Percentiles rank a stretch among this genome's conserved stretches.
phyloP scores from a whole-genome alignment of 345 rosid genomes.

The Reutealis trisperma region DNA sequence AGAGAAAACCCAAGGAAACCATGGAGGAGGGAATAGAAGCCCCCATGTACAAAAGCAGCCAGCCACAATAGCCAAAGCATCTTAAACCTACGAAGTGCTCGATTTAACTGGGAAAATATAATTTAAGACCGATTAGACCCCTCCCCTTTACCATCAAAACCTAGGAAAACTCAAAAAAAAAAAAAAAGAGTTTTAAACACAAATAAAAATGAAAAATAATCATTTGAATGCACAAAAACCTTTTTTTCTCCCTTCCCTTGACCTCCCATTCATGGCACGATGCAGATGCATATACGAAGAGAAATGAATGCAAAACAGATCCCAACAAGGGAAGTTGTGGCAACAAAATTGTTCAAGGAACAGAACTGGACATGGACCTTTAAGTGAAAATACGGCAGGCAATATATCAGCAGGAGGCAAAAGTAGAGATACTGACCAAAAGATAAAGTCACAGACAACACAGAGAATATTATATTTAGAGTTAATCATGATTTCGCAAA shows the following conservation, averaged over 20 bases:
- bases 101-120: background rate
- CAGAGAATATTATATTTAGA: background rate
- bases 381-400: no score
- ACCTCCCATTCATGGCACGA: background rate
- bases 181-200: background rate
- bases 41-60: no score
- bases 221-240: background rate
- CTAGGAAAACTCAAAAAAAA: background rate
- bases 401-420: no score
- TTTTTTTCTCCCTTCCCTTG: background rate
- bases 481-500: background rate
- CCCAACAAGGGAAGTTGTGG: no score
- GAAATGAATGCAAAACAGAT: background rate
- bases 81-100: background rate
- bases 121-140: background rate
- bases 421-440: no score
- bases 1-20: background rate
- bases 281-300: background rate
- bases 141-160: background rate
- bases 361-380: no score
- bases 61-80: background rate
- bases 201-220: background rate
- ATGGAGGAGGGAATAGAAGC: background rate
- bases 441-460: no score
- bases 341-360: no score